These are phyloP conservation scores for Fraxinus xanthoxyloides DNA, from an alignment of 305 asterid species.

Conservation along the genomic window DNA sequence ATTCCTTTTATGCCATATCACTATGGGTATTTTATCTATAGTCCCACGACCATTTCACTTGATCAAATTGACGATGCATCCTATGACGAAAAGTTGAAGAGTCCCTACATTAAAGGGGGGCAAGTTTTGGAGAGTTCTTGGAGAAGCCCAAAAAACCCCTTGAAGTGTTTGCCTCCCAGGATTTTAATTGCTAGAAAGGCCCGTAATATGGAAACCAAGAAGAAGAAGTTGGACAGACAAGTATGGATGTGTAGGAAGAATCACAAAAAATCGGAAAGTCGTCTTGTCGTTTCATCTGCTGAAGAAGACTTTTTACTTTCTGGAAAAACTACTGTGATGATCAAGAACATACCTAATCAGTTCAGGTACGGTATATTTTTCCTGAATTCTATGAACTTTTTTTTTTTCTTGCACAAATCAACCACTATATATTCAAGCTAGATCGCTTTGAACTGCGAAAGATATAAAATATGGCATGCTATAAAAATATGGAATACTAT, in stretches of 20 bases:
- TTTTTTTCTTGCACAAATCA: no score
- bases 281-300: not conserved
- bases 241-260: constrained; percentile 8
- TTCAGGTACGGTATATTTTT: constrained; percentile 25
- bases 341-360: constrained; percentile 43
- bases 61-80: not conserved
- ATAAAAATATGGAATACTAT: not conserved
- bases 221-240: not conserved
- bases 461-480: not conserved
- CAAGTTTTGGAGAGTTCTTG: not conserved
- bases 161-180: not conserved
- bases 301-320: not conserved
- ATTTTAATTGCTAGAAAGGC: not conserved
- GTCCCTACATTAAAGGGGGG: not conserved
- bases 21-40: not conserved
- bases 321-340: constrained; percentile 42
- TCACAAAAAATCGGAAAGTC: not conserved
- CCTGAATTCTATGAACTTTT: not conserved
- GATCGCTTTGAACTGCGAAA: not conserved
- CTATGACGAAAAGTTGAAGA: not conserved
- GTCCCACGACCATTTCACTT: not conserved
- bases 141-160: not conserved
- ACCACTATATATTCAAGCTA: not conserved
- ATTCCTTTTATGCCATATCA: not conserved
- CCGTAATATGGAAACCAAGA: not conserved